Base-by-base conservation (phyloP, 176 grass and related monocot genomes). In the Oryza brachyantha region DNA sequence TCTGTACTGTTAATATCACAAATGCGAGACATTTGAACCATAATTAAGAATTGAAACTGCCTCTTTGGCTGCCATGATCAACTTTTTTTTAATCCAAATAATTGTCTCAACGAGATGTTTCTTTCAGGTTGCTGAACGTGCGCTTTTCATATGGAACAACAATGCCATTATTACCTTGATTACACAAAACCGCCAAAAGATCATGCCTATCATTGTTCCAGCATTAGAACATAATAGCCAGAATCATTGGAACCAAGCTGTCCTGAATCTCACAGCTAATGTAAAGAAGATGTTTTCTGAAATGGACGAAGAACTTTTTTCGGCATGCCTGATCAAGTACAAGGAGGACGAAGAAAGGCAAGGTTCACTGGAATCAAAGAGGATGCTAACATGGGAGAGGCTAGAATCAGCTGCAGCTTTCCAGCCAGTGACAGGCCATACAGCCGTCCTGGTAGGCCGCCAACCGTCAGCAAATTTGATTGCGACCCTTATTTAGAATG, bases 61-160 rank as follows among this genome's bases (percentile, higher is more conserved):
- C 62, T 61, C 5, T 29, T 29, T 26, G 11, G n/a, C 52, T 52
- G 27, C 61, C 39, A 62, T 80, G 9, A 26, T 55, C 25, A 35
- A n/a, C 9, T 13, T 37, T 82, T 70, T 83, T 26, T 32, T 32
- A 32, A 65, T 71, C 3, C 0, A 14, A 83, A 7, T 57, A 29
- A 7, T 64, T 58, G 17, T 58, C 35, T 45, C 76, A 67, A 61
- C 40, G 36, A 37, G 29, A 72, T 81, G 24, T 9, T 59, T 26
- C 1, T 29, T 83, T 80, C 86, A 98, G 96, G 96, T 98, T 63
- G 96, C 96, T 34, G 96, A 98, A 82, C 89, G 92, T 40, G 90
- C 96, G 21, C 80, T 98, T 68, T 98, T 98, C 70, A 89, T 98
- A 26, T 94, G 90, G 87, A 95, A 98, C 75, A 98, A 95, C 55